Base-by-base conservation (phyloP, 495 filamentous ascomycete genomes). In the Baudoinia panamericana region DNA sequence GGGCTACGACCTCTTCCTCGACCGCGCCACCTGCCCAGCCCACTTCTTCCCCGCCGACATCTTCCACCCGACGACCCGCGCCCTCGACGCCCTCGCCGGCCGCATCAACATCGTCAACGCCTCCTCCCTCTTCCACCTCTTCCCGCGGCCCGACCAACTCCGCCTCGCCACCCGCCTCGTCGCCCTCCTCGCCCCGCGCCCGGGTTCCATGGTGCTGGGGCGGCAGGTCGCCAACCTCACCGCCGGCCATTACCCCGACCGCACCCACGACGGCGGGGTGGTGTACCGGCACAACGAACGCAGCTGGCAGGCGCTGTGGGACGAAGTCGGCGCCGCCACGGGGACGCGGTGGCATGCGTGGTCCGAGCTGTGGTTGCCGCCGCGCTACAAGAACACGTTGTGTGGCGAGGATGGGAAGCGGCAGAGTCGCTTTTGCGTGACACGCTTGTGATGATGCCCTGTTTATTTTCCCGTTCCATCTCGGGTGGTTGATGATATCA, bases 1-100 rank as follows among this genome's bases (percentile, higher is more conserved):
- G 4, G 59, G 61, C 0, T 62, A 54, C 35, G 51, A 61, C 9
- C 41, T 65, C 2, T 67, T 62, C 39, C 39, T 32, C 6, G 63
- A 65, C 32, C 10, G 34, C 15, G 50, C 52, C 8, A 52, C n/a
- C 0, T 50, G 57, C 9, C 15, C 35, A 9, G 48, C 38, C 0
- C 34, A 47, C 3, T 55, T 60, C 20, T 26, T 58, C 1, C 46
- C 48, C 15, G 44, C 32, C 20, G 55, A 60, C 33, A 18, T 63
- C 20, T 46, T 61, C 23, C 13, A 36, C 18, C 32, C 40, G 10
- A 26, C 24, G 15, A 40, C 41, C 12, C 30, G 33, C n/a, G 39
- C 33, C 3, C 26, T 55, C 11, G 11, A 36, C 9, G 26, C 27
- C 13, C 26, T 52, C 1, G 26, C 40, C 5, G 56, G 53, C 9